These are phyloP conservation scores for Syzygium malaccense DNA, from an alignment of 441 rosid species.

Conservation along the genomic window DNA sequence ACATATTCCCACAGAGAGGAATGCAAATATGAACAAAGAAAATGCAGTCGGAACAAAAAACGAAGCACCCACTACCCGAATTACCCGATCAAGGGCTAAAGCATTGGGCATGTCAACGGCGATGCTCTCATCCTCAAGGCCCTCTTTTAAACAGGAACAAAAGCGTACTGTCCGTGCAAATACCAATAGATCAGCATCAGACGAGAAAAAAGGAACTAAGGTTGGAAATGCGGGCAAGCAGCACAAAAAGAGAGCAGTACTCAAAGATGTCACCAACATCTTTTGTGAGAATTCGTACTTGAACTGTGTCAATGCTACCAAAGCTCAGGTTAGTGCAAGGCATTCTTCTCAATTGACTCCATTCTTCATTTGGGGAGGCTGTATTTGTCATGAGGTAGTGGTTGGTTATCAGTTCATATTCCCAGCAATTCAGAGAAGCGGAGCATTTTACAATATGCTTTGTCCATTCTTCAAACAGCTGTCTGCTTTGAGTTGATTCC, in stretches of 20 bases:
- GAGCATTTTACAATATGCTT: neutral
- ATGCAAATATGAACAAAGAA: constrained; percentile 57
- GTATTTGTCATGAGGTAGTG: neutral
- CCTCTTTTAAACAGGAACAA: constrained; percentile 56
- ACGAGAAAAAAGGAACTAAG: constrained; percentile 29
- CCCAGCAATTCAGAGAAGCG: neutral
- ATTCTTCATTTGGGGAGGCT: neutral
- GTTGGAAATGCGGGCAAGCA: constrained; percentile 28
- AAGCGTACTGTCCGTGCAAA: constrained; percentile 21
- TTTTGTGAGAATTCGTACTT: constrained; percentile 17
- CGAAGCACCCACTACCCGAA: constrained; percentile 30
- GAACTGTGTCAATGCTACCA: constrained; percentile 27
- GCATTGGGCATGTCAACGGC: constrained; percentile 42
- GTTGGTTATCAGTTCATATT: neutral
- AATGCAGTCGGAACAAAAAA: constrained; percentile 27
- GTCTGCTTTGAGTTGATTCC: neutral
- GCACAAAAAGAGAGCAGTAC: constrained; percentile 71
- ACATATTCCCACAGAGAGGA: constrained; percentile 25
- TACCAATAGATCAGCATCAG: constrained; percentile 41
- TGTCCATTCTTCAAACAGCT: neutral
- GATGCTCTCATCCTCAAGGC: constrained; percentile 35
- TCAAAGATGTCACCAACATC: constrained; percentile 63
- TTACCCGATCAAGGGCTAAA: constrained; percentile 71
- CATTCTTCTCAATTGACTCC: neutral
- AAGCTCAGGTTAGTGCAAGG: constrained; percentile 34